Percentiles rank a stretch among this genome's conserved stretches.
phyloP scores from a whole-genome alignment of 345 rosid genomes.

The Citrus reticulata region DNA sequence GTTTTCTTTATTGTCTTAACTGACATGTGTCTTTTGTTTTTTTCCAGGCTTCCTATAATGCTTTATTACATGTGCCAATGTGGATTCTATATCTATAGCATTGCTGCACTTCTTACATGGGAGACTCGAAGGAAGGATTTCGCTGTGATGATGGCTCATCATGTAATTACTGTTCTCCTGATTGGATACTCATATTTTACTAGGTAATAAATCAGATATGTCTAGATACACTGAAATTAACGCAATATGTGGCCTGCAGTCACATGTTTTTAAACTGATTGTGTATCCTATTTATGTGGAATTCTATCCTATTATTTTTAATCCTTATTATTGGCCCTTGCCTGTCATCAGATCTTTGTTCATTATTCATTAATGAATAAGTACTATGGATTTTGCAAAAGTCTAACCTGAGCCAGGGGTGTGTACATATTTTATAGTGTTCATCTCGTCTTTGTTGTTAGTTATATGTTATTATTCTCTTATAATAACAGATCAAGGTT shows the following conservation, averaged over 20 bases:
- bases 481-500: neutral
- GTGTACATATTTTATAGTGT: neutral
- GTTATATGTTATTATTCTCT: neutral
- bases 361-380: neutral
- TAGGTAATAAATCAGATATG: slow-evolving; percentile 40
- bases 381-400: neutral
- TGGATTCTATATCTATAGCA: slow-evolving; percentile 79
- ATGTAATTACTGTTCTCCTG: slow-evolving; percentile 77
- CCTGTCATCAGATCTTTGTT: neutral
- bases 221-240: neutral
- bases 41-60: slow-evolving; percentile 60
- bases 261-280: neutral
- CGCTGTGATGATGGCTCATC: slow-evolving; percentile 98
- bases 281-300: neutral
- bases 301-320: neutral
- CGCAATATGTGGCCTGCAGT: neutral
- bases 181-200: slow-evolving; percentile 75
- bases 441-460: neutral
- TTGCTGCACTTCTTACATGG: slow-evolving; percentile 86
- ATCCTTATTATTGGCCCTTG: neutral
- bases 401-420: neutral
- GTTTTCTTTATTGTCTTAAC: neutral
- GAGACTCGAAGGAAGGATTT: slow-evolving; percentile 97
- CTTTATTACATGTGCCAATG: slow-evolving; percentile 92
- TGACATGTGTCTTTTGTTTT: slow-evolving; percentile 6